phyloP scores from a whole-genome alignment of 2,329 filamentous ascomycete genomes.

The Cryphonectria carpinicola region DNA sequence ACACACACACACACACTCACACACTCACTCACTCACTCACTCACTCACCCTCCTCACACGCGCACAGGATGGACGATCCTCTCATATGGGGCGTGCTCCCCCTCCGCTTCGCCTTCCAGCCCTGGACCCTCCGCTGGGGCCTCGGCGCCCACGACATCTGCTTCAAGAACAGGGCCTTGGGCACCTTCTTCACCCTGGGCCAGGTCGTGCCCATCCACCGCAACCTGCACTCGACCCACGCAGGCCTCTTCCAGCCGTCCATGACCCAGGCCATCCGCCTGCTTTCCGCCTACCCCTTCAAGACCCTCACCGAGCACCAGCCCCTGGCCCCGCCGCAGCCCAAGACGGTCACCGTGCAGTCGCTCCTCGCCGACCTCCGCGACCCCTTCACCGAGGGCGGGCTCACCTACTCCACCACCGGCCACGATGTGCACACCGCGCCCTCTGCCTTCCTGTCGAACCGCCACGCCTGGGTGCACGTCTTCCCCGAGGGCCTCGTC shows the following conservation, averaged over 20 bases:
- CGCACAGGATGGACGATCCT: conserved; percentile 85
- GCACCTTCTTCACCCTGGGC: conserved; percentile 83
- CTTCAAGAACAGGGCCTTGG: conserved; percentile 78
- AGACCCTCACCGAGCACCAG: conserved; percentile 31
- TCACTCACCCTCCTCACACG: conserved; percentile 42
- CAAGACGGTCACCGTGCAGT: conserved; percentile 27
- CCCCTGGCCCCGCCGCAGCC: conserved; percentile 19
- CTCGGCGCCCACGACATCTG: conserved; percentile 95
- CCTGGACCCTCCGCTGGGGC: conserved; percentile 81
- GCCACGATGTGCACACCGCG: conserved; percentile 66
- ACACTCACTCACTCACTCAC: conserved; percentile 44
- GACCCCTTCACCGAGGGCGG: conserved; percentile 54
- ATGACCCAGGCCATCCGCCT: conserved; percentile 84
- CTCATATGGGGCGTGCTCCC: conserved; percentile 91
- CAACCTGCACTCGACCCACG: conserved; percentile 73
- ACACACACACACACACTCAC: conserved; percentile 42
- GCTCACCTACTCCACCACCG: conserved; percentile 67
- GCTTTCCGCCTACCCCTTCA: conserved; percentile 65
- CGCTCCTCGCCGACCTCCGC: conserved; percentile 38
- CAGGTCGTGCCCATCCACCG: conserved; percentile 92
- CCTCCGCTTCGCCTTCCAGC: conserved; percentile 69
- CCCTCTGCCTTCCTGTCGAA: conserved; percentile 73
- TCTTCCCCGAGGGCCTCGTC: conserved; percentile 94
- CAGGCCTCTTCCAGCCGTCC: conserved; percentile 88
- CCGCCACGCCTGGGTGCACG: conserved; percentile 84